Evolutionary conservation across 2,329 filamentous ascomycete genomes (phyloP), one percentile per base, ranked within the genome.

Genomic region (Phialophora chinensis): DNA sequence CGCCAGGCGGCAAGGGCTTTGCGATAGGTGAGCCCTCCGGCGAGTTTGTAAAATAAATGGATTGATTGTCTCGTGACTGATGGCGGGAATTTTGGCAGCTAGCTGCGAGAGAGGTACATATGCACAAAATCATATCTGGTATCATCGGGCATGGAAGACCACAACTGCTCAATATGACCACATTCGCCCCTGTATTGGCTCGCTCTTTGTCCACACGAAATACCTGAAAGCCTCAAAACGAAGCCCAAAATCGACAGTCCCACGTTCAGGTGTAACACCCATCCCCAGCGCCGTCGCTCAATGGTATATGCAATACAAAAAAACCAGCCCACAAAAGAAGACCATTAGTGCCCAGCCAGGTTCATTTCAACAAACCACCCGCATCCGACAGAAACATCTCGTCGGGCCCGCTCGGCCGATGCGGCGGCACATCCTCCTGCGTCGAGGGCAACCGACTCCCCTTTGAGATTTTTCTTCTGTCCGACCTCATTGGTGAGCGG

Each of bases 321-420:
- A 50, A 23, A 14, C 4, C 50, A 57, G 35, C 17, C 29, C 12
- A 62, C 29, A 52, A 25, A 58, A 23, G 49, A 65, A 33, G 27
- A 44, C 25, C 57, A 25, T 31, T 10, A 27, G 33, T 11, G 42
- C 52, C 23, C 44, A 8, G 27, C 53, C 42, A 55, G 11, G 33
- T 31, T 71, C 67, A 71, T 62, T 47, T 66, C 31, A 74, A 49
- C 10, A 74, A 58, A 3, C 74, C 72, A 27, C 74, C 74, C 27
- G 69, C 72, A 60, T 75, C 74, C 8, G 65, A 63, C 31, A 75
- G 50, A 38, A 77, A 79, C 4, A 88, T 74, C 33, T 71, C 68
- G 50, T 73, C 71, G 17, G 66, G 67, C 12, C 66, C 17, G 87
- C 77, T 0, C 84, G 86, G 8, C 85, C 83, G 0, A 88, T 74